Evolutionary conservation across 495 filamentous ascomycete species (phyloP).

Genomic region (Sordaria brevicollis): DNA sequence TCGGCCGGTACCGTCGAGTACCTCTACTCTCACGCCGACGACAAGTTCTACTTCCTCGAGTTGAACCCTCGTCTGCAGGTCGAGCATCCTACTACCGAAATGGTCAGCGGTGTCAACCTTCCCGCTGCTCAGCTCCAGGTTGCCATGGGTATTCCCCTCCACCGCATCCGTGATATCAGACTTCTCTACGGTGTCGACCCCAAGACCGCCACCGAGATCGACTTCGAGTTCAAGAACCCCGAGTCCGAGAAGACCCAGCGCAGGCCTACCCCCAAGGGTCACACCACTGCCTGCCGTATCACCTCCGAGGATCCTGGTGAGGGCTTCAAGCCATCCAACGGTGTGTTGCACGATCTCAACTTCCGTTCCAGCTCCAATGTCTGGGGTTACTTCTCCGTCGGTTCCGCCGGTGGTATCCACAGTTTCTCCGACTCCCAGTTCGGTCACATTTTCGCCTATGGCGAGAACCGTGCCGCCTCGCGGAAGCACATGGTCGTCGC

Average conservation of each 20-base stretch:
- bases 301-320: conserved; percentile 98
- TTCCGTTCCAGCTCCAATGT: conserved; percentile 98
- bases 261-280: conserved; percentile 83
- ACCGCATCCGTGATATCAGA: conserved; percentile 91
- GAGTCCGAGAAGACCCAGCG: conserved; percentile 78
- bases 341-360: conserved; percentile 98
- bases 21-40: conserved; percentile 94
- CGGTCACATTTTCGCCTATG: conserved; percentile 98
- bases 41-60: conserved; percentile 99
- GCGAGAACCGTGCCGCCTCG: conserved; percentile 90
- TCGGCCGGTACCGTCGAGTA: conserved; percentile 99
- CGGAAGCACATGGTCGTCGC: conserved; percentile 99
- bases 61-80: conserved; percentile 97
- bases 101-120: conserved; percentile 96
- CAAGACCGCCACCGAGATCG: conserved; percentile 73
- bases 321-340: conserved; percentile 98
- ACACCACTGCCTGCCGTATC: conserved; percentile 97
- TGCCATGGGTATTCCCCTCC: conserved; percentile 95
- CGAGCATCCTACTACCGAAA: conserved; percentile 98
- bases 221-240: conserved; percentile 89
- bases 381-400: conserved; percentile 99
- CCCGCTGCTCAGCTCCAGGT: conserved; percentile 96
- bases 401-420: conserved; percentile 92
- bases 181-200: conserved; percentile 95
- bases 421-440: conserved; percentile 99